Base-by-base conservation (phyloP, 805 yeast genomes). In the Yamadazyma paraphyllophila region DNA sequence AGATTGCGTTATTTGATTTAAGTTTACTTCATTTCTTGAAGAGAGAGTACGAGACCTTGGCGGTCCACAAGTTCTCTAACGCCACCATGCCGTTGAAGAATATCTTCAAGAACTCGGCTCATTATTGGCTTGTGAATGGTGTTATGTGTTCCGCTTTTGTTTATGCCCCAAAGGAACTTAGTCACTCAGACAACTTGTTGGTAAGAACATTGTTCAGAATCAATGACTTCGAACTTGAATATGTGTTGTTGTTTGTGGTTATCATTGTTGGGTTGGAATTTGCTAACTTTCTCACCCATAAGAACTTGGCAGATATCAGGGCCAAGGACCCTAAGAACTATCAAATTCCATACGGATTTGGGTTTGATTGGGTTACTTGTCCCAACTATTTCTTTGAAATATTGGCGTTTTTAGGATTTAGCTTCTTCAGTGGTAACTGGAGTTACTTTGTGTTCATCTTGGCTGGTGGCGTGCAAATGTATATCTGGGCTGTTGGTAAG, bases 311-410 rank as follows among this genome's bases (percentile, higher is more conserved):
- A 54, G 57, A 67, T 25, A 67, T 87, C 52, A 76, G 94, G 56
- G 58, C 75, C 3, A 74, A 69, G 35, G 69, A 80, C 41, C 53
- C 63, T 8, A 69, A 66, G 55, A 82, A 76, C 47, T 84, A 84
- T 53, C 77, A 71, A 40, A 83, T 86, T 55, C 95, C 98, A 16
- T 74, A 75, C 50, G 97, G 96, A 14, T 95, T 88, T 56, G 86
- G 92, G 8, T 94, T 94, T 61, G 75, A 80, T 49, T 66, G 74
- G 47, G 87, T 91, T 30, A 82, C 94, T n/a, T 86, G 89, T 65
- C 99, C 99, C 54, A 94, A 94, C 71, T 94, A 94, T 66, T 85
- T 89, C 55, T 92, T 90, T 63, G 99, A 94, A 73, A 69, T 80
- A 36, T 66, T 85, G 54, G 73, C 83, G 1, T 94, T 97, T 96